Evolutionary conservation across 2,329 filamentous ascomycete species (phyloP).

Genomic region (Apiospora marii): DNA sequence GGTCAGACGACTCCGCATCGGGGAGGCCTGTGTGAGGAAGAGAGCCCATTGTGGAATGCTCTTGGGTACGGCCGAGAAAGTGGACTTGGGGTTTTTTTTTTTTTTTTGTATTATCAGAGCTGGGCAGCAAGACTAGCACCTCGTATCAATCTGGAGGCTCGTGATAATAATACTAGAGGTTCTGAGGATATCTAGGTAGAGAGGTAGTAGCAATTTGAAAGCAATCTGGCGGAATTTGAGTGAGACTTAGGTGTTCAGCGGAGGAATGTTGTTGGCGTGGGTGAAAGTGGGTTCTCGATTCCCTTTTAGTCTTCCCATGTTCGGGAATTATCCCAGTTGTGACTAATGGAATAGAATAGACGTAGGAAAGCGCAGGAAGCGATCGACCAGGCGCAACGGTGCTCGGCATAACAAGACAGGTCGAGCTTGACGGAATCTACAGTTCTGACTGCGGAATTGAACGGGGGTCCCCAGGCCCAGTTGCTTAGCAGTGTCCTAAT

Average conservation of each 20-base stretch:
- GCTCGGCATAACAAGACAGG: constrained; percentile 18
- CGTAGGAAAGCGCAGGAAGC: constrained; percentile 6
- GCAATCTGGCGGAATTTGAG: constrained; percentile 7
- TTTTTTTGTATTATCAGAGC: neutral
- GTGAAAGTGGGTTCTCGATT: constrained; percentile 17
- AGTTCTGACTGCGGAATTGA: constrained; percentile 7
- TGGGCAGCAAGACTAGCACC: neutral
- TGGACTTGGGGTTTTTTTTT: neutral
- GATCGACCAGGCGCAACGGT: neutral
- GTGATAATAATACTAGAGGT: neutral
- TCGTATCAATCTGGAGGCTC: neutral
- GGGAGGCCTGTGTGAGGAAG: constrained; percentile 40
- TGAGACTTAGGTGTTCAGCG: constrained; percentile 12
- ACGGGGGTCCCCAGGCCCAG: neutral
- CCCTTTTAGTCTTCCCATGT: constrained; percentile 11
- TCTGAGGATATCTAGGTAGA: constrained; percentile 7
- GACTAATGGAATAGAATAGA: constrained; percentile 15
- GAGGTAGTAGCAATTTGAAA: neutral
- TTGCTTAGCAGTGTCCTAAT: neutral
- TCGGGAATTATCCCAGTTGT: neutral
- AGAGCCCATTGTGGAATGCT: constrained; percentile 44
- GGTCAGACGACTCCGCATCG: constrained; percentile 43
- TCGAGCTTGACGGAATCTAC: neutral
- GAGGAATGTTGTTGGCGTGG: constrained; percentile 1
- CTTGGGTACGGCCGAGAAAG: constrained; percentile 22